Base-by-base conservation (phyloP, 306 rosid genomes). In the Citrullus colocynthis region DNA sequence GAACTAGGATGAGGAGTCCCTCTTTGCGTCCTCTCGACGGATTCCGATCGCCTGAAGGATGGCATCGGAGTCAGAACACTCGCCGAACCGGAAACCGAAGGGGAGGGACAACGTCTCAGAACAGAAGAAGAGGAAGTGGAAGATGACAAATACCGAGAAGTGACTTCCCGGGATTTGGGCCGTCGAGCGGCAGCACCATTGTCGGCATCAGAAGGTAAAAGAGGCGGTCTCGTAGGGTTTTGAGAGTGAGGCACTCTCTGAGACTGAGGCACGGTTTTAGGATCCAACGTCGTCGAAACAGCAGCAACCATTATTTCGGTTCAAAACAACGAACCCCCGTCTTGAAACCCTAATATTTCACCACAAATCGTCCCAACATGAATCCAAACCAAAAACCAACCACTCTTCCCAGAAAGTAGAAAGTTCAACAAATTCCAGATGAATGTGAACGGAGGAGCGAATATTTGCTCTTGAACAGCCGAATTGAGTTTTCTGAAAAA, bases 191-290 rank as follows among this genome's bases (percentile, higher is more conserved):
- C 88, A 45, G 83, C 70, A 34, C 81, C 96, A 92, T 92, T 92
- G 88, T 86, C 97, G 60, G 91, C 80, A 61, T 93, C 98, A 56
- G 98, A 89, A 11, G 97, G 97, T 76, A 91, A 61, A 44, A 93
- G 85, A 17, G 97, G 98, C 36, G 89, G 89, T 52, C 95, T 86
- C 56, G 85, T 85, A 32, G 85, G 82, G 55, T 81, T 92, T 69
- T 79, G 89, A 69, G 85, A 84, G 42, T 80, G 76, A 65, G 81
- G 78, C 49, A 86, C 85, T 73, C 88, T 83, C 74, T 78, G 87
- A 63, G 82, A 82, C 69, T 79, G 87, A 54, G 81, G 12, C 45
- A 85, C 45, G 57, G 84, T 34, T 72, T 86, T 95, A 71, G 95
- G 66, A 80, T 86, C 86, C 80, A 87, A 59, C 79, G 88, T 48